phyloP scores from a whole-genome alignment of 192 early-diverging fungal genomes.

The Funneliformis mosseae region DNA sequence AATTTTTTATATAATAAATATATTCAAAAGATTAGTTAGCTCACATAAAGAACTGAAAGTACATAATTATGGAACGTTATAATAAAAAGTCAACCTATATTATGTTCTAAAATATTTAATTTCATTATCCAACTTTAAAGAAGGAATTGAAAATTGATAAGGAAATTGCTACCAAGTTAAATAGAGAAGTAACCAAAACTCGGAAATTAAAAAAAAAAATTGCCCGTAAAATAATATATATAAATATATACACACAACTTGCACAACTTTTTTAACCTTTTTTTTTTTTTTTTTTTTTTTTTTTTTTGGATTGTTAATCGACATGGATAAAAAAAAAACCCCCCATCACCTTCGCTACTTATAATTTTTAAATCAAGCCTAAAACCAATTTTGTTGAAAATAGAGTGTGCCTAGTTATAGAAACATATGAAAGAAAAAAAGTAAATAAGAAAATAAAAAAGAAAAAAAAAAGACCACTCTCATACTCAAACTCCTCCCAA shows the following conservation, averaged over 20 bases:
- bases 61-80: not conserved
- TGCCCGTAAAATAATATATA: slow-evolving; percentile 7
- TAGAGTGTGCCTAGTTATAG: not conserved
- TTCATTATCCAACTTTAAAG: not conserved
- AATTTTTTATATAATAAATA: not conserved
- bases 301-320: not conserved
- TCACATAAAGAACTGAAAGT: not conserved
- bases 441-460: not conserved
- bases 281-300: not conserved
- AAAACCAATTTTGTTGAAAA: not conserved
- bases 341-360: not conserved
- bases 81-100: not conserved
- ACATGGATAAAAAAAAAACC: not conserved
- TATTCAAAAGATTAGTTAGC: not conserved
- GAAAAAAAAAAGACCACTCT: slow-evolving; percentile 8
- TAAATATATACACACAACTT: slow-evolving; percentile 20
- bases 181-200: not conserved
- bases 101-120: not conserved
- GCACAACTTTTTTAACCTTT: not conserved
- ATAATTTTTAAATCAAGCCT: not conserved
- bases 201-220: not conserved
- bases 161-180: not conserved
- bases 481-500: not conserved
- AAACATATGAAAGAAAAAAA: not conserved
- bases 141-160: not conserved